Evolutionary conservation across 306 rosid genomes (phyloP), one percentile per base, ranked within the genome.

Genomic region (Coriaria nepalensis): DNA sequence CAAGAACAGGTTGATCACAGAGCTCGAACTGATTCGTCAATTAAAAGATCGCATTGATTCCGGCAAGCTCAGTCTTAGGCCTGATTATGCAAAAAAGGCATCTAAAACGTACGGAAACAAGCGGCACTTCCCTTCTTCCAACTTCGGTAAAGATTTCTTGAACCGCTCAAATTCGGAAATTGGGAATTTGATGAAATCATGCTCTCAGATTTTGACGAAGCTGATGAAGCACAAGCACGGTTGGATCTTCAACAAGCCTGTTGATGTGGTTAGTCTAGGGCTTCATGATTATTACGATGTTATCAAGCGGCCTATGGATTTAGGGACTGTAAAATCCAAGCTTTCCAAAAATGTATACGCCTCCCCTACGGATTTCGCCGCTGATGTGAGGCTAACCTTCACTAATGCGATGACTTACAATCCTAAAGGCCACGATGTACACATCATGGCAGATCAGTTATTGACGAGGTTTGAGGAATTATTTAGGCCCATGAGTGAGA

Each of bases 261-360:
- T 90, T 0, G 87, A 90, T 33, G 92, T 67, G 2, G 59, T 57
- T 0, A 70, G 76, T 0, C 43, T 77, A 85, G 73, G 75, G 10
- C 92, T 90, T 58, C 98, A 90, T 59, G 98, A 90, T 73, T 90
- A 90, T 57, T 37, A 71, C 7, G 95, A 85, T 43, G 77, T 85
- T 43, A 74, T 90, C 13, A 90, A 85, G 64, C 58, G 62, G 7
- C 98, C 98, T 0, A 90, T 90, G 95, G 98, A 90, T 90, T 93
- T 90, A 6, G 98, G 98, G 4, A 69, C 95, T 0, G 92, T 90
- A 7, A 81, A 81, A 53, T 9, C 71, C 7, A 77, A 72, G 42
- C 87, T 85, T 0, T 13, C 72, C 0, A 75, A 68, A 12, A 69
- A 71, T 41, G 9, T 45, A 8, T 90, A 84, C 20, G 10, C 67